phyloP scores from a whole-genome alignment of 352 stramenopile genomes.

The Salisapilia sapeloensis region DNA sequence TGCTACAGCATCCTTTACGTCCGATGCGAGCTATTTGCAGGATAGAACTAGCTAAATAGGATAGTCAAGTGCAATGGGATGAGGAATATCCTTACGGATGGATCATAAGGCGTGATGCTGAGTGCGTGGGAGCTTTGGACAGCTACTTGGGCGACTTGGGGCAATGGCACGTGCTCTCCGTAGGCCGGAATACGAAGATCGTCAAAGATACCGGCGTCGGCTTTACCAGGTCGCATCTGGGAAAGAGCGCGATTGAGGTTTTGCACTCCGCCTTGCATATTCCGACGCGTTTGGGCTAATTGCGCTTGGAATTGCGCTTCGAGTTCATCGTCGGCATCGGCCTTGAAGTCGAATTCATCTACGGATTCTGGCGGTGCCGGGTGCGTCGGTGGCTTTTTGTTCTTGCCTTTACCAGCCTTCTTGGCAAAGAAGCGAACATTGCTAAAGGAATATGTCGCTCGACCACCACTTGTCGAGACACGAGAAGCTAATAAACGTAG shows the following conservation, averaged over 20 bases:
- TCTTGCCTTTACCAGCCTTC: constrained; percentile 37
- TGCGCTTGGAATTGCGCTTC: constrained; percentile 7
- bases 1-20: constrained; percentile 63
- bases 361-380: constrained; percentile 1
- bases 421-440: constrained; percentile 40
- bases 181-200: constrained; percentile 67
- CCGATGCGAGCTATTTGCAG: constrained; percentile 24
- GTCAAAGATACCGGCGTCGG: constrained; percentile 71
- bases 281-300: too few relatives aligned
- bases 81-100: constrained; percentile 25
- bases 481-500: constrained; percentile 4
- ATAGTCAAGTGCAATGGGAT: not conserved
- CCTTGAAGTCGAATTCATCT: constrained; percentile 1
- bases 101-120: constrained; percentile 63
- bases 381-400: constrained; percentile 11
- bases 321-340: constrained; percentile 8
- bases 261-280: constrained; percentile 62
- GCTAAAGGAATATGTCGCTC: not conserved
- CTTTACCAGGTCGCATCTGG: constrained; percentile 65
- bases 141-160: constrained; percentile 61
- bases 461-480: not conserved
- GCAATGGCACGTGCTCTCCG: constrained; percentile 53
- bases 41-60: too few relatives aligned
- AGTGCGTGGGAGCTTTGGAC: constrained; percentile 43
- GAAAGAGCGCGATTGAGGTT: constrained; percentile 55